A percentile compares a stretch with the other conserved stretches of the same genome.
Conservation (phyloP, 176 grass and related monocot species). For the Zizania latifolia region DNA sequence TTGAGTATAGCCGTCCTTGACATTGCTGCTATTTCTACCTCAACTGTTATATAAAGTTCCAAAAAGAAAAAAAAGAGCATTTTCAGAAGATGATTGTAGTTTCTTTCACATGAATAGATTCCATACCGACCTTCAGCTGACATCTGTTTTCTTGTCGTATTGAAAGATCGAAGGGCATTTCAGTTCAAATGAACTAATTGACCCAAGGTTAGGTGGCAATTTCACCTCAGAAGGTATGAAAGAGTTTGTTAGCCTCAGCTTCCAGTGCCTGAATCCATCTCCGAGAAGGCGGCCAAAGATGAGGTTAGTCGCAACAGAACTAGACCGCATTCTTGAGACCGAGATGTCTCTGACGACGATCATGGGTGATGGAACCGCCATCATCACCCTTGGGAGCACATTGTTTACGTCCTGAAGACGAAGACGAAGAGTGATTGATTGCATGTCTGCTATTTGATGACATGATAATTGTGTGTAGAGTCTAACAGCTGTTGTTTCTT, state of each 20-base stretch:
- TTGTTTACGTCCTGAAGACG: slow-evolving; percentile 64
- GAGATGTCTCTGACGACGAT: slow-evolving; percentile 89
- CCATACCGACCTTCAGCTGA: slow-evolving; percentile 18
- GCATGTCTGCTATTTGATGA: slow-evolving; percentile 62
- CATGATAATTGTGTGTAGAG: slow-evolving; percentile 45
- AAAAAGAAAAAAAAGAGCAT: background rate
- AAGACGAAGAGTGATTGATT: slow-evolving; percentile 38
- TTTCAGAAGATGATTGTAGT: background rate
- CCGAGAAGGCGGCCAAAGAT: slow-evolving; percentile 66
- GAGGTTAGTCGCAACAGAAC: slow-evolving; percentile 46
- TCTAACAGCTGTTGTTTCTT: slow-evolving; percentile 38
- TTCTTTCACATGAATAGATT: slow-evolving; percentile 7
- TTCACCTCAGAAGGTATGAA: slow-evolving; percentile 93
- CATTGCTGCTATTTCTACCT: background rate
- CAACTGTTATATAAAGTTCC: background rate
- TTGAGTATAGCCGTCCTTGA: background rate
- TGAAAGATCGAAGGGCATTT: slow-evolving; percentile 65
- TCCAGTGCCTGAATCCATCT: slow-evolving; percentile 71
- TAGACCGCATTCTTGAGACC: slow-evolving; percentile 76
- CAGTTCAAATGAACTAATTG: slow-evolving; percentile 61
- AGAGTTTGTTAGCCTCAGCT: slow-evolving; percentile 56
- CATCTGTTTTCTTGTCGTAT: slow-evolving; percentile 26
- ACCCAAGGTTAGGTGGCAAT: slow-evolving; percentile 64
- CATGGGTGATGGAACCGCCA: slow-evolving; percentile 89
- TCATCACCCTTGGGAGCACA: slow-evolving; percentile 90